These are phyloP conservation scores for Globisporangium ultimum DNA, from an alignment of 352 stramenopile genomes.

Conservation along the genomic window DNA sequence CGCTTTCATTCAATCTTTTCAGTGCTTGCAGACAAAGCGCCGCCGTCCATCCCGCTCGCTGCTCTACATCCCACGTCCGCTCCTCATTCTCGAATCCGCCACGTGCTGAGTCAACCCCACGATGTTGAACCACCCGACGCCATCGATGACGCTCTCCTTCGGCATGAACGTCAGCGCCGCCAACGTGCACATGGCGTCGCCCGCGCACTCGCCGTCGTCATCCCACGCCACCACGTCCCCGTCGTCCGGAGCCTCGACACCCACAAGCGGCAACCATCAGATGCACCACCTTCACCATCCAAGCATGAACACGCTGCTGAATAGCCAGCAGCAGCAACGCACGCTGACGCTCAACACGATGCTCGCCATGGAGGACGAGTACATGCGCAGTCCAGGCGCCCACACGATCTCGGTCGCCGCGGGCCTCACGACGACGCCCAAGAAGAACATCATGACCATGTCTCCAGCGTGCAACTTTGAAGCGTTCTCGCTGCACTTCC, in stretches of 20 bases:
- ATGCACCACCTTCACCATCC: slow-evolving; percentile 6
- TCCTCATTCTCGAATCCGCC: not conserved
- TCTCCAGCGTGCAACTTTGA: slow-evolving; percentile 67
- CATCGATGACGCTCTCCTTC: not conserved
- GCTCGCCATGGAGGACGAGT: slow-evolving; percentile 33
- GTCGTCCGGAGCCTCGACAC: slow-evolving; percentile 3
- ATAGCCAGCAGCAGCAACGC: slow-evolving; percentile 3
- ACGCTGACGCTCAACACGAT: slow-evolving; percentile 23
- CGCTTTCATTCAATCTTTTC: slow-evolving; percentile 29
- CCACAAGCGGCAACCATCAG: not conserved
- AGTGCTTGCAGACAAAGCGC: slow-evolving; percentile 14
- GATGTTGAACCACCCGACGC: not conserved
- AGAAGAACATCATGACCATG: slow-evolving; percentile 40
- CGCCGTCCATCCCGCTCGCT: not conserved
- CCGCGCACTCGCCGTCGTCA: slow-evolving; percentile 1
- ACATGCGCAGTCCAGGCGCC: slow-evolving; percentile 27
- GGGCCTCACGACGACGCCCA: slow-evolving; percentile 28
- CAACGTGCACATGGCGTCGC: not conserved
- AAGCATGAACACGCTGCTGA: not conserved
- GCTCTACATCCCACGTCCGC: not conserved
- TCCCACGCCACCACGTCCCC: slow-evolving; percentile 9
- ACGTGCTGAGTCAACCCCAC: not conserved
- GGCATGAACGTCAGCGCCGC: not conserved
- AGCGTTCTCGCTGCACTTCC: slow-evolving; percentile 64
- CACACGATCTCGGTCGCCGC: slow-evolving; percentile 18